These are phyloP conservation scores for Microdochium bolleyi DNA, from an alignment of 2,329 filamentous ascomycete species.

Conservation along the genomic window DNA sequence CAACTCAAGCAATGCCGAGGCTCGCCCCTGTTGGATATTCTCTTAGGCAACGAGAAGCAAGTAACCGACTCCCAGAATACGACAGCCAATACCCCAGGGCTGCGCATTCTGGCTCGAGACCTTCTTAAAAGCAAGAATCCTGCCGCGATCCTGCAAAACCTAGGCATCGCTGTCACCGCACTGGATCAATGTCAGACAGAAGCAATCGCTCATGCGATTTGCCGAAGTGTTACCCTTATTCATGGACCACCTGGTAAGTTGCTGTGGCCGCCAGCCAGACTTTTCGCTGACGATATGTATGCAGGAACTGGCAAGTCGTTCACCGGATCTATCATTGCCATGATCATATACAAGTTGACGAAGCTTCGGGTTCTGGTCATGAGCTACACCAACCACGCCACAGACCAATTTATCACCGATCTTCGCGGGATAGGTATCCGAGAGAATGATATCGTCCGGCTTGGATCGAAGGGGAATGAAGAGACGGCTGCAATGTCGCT, in stretches of 20 bases:
- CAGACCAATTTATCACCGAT: conserved; percentile 60
- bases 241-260: conserved; percentile 62
- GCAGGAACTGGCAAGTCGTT: conserved; percentile 69
- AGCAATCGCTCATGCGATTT: conserved; percentile 47
- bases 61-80: background rate
- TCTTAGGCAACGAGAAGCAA: conserved; percentile 29
- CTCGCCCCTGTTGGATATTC: conserved; percentile 44
- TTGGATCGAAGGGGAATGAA: conserved; percentile 36
- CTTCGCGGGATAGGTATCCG: conserved; percentile 51
- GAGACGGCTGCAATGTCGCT: background rate
- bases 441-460: conserved; percentile 41
- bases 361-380: conserved; percentile 50
- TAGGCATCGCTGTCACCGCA: conserved; percentile 2
- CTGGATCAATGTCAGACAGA: conserved; percentile 39
- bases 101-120: background rate
- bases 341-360: conserved; percentile 42
- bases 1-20: conserved; percentile 47
- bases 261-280: background rate
- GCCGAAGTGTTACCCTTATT: conserved; percentile 48
- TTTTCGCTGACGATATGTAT: conserved; percentile 2
- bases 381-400: conserved; percentile 61
- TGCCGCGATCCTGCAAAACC: conserved; percentile 1
- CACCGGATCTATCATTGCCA: conserved; percentile 56
- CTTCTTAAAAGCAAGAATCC: conserved; percentile 1
- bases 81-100: background rate